Base-by-base conservation (phyloP, 176 grass and related monocot genomes). In the Areca catechu region DNA sequence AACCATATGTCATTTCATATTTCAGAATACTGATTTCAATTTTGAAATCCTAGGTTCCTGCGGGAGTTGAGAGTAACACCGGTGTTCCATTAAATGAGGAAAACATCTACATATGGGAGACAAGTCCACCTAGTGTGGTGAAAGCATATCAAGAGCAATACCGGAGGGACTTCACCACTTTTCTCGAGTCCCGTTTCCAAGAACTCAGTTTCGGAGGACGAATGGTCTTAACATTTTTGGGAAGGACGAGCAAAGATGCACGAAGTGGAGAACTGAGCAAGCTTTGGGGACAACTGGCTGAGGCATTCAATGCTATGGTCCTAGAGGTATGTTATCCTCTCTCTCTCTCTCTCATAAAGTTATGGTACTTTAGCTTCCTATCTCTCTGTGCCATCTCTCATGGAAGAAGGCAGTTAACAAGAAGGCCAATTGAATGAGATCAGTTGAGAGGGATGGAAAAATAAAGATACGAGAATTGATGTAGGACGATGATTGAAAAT, bases 71-170 rank as follows among this genome's bases (percentile, higher is more conserved):
- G 21, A 15, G 30, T 20, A 21, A 28, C 1, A 15, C n/a, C 7
- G 48, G 49, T n/a, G 3, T 24, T 65, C 22, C 15, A 15, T 15
- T 43, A 20, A 89, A 90, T 51, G 61, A 62, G 16, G 66, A 63
- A 49, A 79, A 79, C 73, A 76, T 90, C 9, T 86, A 82, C 37
- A 73, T 82, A 14, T 65, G 63, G 24, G 60, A 73, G 54, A 21
- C 51, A 12, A 82, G 72, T 57, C 56, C 66, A 14, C 48, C 70
- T 15, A 3, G 19, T 16, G 86, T 78, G 51, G 77, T 68, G 22
- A 23, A 67, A 15, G 49, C 69, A 24, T 85, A 89, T 58, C 59
- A 37, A 25, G 5, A 58, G 28, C 77, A 71, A 49, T 77, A 74
- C 34, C n/a, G 54, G 23, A 51, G 66, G 37, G 82, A 90, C 48